Evolutionary conservation across 345 rosid genomes (phyloP), one percentile per base, ranked within the genome.

Genomic region (Odontarrhena argentea): DNA sequence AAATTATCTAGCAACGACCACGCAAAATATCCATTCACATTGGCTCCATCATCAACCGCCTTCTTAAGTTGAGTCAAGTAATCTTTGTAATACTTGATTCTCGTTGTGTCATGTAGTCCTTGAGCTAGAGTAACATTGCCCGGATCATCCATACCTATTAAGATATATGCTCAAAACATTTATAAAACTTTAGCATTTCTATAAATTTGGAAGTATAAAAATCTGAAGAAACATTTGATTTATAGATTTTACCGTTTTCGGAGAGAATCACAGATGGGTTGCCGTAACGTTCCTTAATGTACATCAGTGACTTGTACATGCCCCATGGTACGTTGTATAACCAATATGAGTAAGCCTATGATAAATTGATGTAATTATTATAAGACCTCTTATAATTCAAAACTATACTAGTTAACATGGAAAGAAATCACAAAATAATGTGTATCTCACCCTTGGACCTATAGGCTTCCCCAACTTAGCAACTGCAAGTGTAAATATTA

Each of bases 1-100:
- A 94, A 94, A 78, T 94, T 94, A 75, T 94, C 97, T 0, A 94
- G 88, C 87, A 94, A 73, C 1, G 97, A 91, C 99, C 99, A 94
- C 0, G 97, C 97, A 22, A 94, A 94, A 79, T 94, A 94, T 42
- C 96, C 99, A 7, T 57, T 48, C 5, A 88, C 80, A 59, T 94
- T 87, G 58, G 96, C 97, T 68, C 99, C 97, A 34, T 86, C 83
- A 55, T 91, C 89, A 1, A 45, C 80, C 0, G 97, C 97, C 69
- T 85, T 94, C 87, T 88, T 88, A 71, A 94, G 75, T 51, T 94
- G 91, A 51, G 84, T 81, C 74, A 94, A 35, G 72, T 94, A 94
- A 41, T 76, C 78, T 74, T 50, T 84, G 72, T 88, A 94, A 77
- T 74, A 94, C 78, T 82, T 76, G 47, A 94, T 79, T 81, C 97